A percentile compares a stretch with the other conserved stretches of the same genome.
Evolutionary conservation across 352 stramenopile genomes (phyloP).

Genomic region (Peronosclerospora sorghi): DNA sequence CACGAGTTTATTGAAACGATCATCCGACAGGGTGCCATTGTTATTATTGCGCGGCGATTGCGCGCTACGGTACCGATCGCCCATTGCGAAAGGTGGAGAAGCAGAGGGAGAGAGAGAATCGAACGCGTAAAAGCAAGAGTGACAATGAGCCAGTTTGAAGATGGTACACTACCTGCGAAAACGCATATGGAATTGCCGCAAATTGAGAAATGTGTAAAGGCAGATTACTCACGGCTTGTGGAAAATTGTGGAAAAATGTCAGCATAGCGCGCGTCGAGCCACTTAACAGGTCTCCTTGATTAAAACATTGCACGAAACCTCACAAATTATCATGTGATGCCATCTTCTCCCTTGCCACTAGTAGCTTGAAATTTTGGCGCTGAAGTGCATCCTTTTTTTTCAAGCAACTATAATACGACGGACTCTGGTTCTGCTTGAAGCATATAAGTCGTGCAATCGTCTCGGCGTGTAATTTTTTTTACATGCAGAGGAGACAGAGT

Average conservation of each 20-base stretch:
- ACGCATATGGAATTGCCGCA: background rate
- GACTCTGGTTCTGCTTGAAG: too few species aligned
- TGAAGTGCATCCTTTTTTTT: too few species aligned
- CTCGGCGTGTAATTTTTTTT: too few species aligned
- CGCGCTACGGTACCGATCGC: slow-evolving; percentile 50
- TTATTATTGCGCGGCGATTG: slow-evolving; percentile 37
- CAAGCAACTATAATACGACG: too few species aligned
- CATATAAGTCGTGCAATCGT: slow-evolving; percentile 2
- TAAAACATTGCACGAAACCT: too few species aligned
- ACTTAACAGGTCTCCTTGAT: too few species aligned
- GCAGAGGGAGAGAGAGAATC: slow-evolving; percentile 1
- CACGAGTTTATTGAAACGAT: slow-evolving; percentile 65
- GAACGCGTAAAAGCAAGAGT: slow-evolving; percentile 15
- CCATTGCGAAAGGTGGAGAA: slow-evolving; percentile 24
- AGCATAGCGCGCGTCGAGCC: too few species aligned
- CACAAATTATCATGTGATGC: too few species aligned
- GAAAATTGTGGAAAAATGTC: background rate
- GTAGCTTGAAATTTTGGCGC: too few species aligned
- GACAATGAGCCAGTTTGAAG: background rate
- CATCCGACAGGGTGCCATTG: slow-evolving; percentile 32
- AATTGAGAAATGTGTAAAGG: background rate
- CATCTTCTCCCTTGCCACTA: too few species aligned
- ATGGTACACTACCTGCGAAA: background rate
- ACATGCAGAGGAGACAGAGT: too few species aligned
- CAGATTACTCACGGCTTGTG: background rate